A percentile compares a stretch with the other conserved stretches of the same genome.
These are phyloP conservation scores for Aspergillus ruber DNA, from an alignment of 2,329 filamentous ascomycete species.

Conservation along the genomic window DNA sequence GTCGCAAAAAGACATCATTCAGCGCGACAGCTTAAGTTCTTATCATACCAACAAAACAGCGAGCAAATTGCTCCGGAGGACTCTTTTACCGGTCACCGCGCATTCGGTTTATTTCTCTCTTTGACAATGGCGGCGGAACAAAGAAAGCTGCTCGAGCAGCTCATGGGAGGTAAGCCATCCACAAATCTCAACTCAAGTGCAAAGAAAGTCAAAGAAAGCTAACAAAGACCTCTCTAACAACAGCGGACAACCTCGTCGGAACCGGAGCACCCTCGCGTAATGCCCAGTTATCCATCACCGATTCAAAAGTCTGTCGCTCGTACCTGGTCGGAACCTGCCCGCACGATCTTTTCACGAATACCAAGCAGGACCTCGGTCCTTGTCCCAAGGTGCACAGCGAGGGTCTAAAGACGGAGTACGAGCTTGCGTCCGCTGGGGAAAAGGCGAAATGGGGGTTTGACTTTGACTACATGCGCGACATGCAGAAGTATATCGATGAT, in stretches of 20 bases:
- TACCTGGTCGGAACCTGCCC: constrained; percentile 92
- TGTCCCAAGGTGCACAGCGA: constrained; percentile 88
- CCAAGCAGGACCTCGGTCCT: constrained; percentile 89
- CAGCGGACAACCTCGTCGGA: constrained; percentile 66
- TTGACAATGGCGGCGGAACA: constrained; percentile 84
- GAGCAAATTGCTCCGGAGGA: background rate
- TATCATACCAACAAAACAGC: background rate
- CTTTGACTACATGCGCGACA: constrained; percentile 92
- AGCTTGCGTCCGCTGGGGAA: constrained; percentile 62
- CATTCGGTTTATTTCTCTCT: constrained; percentile 1
- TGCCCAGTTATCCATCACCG: constrained; percentile 78
- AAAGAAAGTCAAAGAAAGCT: constrained; percentile 11
- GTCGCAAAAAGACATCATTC: constrained; percentile 4
- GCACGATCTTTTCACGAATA: constrained; percentile 99
- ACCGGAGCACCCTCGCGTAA: constrained; percentile 65
- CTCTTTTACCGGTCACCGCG: background rate
- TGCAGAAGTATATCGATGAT: constrained; percentile 94
- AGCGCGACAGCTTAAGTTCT: background rate
- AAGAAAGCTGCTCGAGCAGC: constrained; percentile 95
- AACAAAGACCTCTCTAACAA: constrained; percentile 16
- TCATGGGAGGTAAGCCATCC: constrained; percentile 51
- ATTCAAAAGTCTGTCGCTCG: constrained; percentile 89
- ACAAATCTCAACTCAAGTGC: background rate
- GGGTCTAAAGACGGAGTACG: constrained; percentile 81
- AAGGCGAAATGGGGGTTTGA: constrained; percentile 82